Percentiles rank a stretch among this genome's conserved stretches.
These are phyloP conservation scores for Pneumocystis carinii DNA, from an alignment of 1,139 yeast species.

Conservation along the genomic window DNA sequence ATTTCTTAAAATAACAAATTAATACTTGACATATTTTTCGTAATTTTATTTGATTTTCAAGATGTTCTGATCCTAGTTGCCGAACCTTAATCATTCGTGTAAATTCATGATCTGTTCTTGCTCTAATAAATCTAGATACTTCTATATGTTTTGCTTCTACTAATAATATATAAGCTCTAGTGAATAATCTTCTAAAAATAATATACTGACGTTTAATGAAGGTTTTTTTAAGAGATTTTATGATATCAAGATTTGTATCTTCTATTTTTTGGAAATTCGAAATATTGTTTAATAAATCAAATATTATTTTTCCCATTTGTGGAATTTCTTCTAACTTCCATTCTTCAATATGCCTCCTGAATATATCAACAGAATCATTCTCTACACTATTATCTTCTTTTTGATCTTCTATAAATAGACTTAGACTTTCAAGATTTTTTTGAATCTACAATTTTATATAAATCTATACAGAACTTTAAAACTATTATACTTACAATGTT, in stretches of 20 bases:
- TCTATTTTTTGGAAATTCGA: background rate
- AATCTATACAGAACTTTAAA: background rate
- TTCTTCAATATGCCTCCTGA: background rate
- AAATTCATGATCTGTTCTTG: constrained; percentile 5
- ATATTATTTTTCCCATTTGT: background rate
- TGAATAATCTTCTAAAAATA: background rate
- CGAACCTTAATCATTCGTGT: constrained; percentile 2
- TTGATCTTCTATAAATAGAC: background rate
- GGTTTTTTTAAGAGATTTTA: background rate
- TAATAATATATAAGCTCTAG: background rate
- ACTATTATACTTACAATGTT: background rate
- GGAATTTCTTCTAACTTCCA: background rate
- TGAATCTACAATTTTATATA: background rate
- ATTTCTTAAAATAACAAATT: background rate
- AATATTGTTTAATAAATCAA: background rate
- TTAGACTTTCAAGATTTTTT: background rate
- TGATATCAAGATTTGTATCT: background rate
- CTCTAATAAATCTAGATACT: constrained; percentile 8
- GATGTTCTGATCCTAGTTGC: constrained; percentile 10
- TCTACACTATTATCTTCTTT: background rate
- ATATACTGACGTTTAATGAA: background rate
- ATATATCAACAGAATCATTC: background rate
- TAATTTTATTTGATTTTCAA: constrained; percentile 7
- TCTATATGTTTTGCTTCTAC: constrained; percentile 10
- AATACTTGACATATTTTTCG: constrained; percentile 3